These are phyloP conservation scores for Mucor ambiguus DNA, from an alignment of 371 early-diverging fungal genomes.

Conservation along the genomic window DNA sequence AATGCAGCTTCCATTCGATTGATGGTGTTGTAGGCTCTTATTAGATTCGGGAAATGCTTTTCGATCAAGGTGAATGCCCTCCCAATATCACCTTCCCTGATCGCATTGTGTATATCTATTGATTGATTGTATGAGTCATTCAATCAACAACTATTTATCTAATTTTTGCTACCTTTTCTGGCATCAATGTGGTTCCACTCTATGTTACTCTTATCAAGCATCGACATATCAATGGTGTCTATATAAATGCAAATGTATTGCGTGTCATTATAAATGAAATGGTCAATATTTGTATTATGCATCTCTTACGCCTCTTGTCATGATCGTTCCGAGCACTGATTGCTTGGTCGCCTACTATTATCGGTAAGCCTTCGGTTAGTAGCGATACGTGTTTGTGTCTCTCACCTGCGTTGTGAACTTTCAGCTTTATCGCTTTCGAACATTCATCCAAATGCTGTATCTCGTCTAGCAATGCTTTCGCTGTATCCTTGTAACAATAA, in stretches of 20 bases:
- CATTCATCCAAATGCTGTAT: constrained; percentile 10
- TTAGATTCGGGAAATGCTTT: constrained; percentile 13
- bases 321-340: not conserved
- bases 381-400: not conserved
- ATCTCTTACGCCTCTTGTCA: not conserved
- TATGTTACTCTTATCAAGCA: constrained; percentile 8
- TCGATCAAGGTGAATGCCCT: constrained; percentile 20
- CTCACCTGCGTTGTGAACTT: not conserved
- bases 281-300: not conserved
- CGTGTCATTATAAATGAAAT: not conserved
- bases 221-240: not conserved
- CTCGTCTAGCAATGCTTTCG: constrained; percentile 21
- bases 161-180: constrained; percentile 14
- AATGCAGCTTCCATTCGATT: not conserved
- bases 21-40: constrained; percentile 10
- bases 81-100: constrained; percentile 19
- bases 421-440: not conserved
- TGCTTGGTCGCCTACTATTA: not conserved
- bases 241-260: not conserved
- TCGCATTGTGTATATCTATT: constrained; percentile 16
- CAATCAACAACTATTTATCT: not conserved
- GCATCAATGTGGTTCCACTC: constrained; percentile 18
- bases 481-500: constrained; percentile 27
- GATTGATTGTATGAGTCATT: not conserved
- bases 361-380: not conserved